A percentile compares a stretch with the other conserved stretches of the same genome.
phyloP scores from a whole-genome alignment of 148 eudicot species.

The Polygonum maritimum region DNA sequence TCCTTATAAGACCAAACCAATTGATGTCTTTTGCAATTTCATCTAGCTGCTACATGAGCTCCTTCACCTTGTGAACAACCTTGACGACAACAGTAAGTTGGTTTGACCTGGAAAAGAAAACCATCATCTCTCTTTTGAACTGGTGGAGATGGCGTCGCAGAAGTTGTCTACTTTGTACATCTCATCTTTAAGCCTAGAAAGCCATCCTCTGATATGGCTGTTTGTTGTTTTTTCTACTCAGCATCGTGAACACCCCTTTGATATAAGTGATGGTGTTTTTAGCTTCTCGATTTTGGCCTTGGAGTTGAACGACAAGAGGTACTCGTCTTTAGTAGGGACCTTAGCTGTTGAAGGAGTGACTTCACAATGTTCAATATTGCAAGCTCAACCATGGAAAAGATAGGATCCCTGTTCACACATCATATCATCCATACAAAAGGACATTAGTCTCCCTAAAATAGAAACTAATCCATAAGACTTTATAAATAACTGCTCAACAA shows the following conservation, averaged over 20 bases:
- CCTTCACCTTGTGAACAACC: neutral
- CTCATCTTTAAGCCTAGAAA: constrained; percentile 7
- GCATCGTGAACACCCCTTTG: neutral
- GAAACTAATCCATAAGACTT: too few relatives aligned
- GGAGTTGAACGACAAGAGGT: neutral
- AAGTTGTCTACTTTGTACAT: constrained; percentile 1
- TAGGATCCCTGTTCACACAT: too few relatives aligned
- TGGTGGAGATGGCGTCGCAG: neutral
- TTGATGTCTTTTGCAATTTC: neutral
- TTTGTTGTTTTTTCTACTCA: neutral
- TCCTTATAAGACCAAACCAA: neutral
- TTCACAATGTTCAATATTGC: neutral
- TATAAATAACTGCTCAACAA: too few relatives aligned
- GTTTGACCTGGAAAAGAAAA: neutral
- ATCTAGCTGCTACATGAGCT: neutral
- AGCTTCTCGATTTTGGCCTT: too few relatives aligned
- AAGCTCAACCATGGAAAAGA: neutral
- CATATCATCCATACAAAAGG: too few relatives aligned
- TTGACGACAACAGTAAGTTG: neutral
- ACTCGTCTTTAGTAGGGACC: neutral
- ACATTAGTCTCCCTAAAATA: too few relatives aligned
- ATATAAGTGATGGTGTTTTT: too few relatives aligned
- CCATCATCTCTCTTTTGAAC: neutral
- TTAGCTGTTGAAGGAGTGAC: neutral
- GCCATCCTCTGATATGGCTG: neutral